phyloP scores from a whole-genome alignment of 2,329 filamentous ascomycete species.

The Ophiostoma piceae region DNA sequence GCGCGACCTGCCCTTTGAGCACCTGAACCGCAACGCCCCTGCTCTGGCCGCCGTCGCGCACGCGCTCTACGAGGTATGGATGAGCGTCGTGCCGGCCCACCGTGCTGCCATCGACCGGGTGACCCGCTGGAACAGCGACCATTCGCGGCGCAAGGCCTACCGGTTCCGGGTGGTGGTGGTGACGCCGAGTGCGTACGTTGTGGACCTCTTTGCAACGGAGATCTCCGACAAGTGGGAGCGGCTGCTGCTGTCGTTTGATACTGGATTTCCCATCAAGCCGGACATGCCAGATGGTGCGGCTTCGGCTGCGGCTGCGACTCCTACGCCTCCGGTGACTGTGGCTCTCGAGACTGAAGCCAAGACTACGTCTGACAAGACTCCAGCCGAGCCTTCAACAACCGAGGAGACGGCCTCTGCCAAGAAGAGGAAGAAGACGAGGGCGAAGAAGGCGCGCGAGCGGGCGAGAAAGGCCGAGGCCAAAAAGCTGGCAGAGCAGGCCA shows the following conservation, averaged over 20 bases:
- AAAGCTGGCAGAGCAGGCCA: neutral
- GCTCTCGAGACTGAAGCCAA: neutral
- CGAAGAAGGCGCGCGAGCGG: neutral
- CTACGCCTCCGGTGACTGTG: too few relatives aligned
- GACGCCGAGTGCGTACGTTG: constrained; percentile 17
- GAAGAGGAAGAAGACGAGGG: constrained; percentile 16
- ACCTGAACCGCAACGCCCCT: constrained; percentile 16
- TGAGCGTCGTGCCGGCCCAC: constrained; percentile 18
- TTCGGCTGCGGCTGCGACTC: too few relatives aligned
- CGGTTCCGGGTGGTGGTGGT: constrained; percentile 20
- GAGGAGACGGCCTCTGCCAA: neutral
- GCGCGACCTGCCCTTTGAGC: constrained; percentile 17
- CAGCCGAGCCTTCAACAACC: neutral
- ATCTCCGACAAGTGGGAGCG: constrained; percentile 6
- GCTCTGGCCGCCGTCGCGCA: constrained; percentile 15
- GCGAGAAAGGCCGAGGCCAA: neutral
- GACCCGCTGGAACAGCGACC: constrained; percentile 21
- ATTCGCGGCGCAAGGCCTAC: constrained; percentile 23
- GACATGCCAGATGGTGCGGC: too few relatives aligned
- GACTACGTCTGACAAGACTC: neutral
- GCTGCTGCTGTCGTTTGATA: neutral
- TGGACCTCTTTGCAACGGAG: constrained; percentile 16
- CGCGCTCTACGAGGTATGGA: constrained; percentile 19
- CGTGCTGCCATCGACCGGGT: constrained; percentile 19
- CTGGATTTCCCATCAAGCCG: too few relatives aligned